Percentiles rank a stretch among this genome's conserved stretches.
Conservation (phyloP, 371 early-diverging fungal genomes). For the Lichtheimia ornata region DNA sequence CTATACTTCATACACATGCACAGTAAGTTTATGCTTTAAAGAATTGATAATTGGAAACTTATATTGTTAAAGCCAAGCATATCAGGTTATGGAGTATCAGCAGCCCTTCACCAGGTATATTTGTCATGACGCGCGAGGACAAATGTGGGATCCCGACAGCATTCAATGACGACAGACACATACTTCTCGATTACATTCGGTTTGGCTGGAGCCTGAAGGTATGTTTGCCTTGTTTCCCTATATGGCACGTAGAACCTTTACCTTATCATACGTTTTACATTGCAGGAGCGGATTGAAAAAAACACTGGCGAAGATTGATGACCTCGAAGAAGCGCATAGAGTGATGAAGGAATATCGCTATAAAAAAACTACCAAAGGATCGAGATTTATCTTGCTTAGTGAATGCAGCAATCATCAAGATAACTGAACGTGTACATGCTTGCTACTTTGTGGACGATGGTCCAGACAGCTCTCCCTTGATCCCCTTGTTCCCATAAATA, state of each 20-base stretch:
- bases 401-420: constrained; percentile 8
- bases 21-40: constrained; percentile 7
- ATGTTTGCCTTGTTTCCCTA: background rate
- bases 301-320: background rate
- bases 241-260: background rate
- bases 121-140: constrained; percentile 8
- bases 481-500: no score
- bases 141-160: constrained; percentile 4
- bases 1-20: constrained; percentile 8
- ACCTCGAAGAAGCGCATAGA: background rate
- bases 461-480: background rate
- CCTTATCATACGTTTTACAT: background rate
- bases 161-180: constrained; percentile 2
- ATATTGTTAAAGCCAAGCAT: constrained; percentile 2
- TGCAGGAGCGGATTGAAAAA: background rate
- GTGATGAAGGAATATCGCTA: background rate
- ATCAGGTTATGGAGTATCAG: constrained; percentile 11
- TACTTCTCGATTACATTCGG: constrained; percentile 7
- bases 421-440: constrained; percentile 1
- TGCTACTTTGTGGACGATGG: background rate
- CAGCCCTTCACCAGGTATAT: background rate
- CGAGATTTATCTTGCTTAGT: constrained; percentile 4
- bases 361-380: constrained; percentile 1
- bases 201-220: constrained; percentile 10
- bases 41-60: background rate